phyloP scores from a whole-genome alignment of 2,329 filamentous ascomycete genomes.

The Colletotrichum trifolii region DNA sequence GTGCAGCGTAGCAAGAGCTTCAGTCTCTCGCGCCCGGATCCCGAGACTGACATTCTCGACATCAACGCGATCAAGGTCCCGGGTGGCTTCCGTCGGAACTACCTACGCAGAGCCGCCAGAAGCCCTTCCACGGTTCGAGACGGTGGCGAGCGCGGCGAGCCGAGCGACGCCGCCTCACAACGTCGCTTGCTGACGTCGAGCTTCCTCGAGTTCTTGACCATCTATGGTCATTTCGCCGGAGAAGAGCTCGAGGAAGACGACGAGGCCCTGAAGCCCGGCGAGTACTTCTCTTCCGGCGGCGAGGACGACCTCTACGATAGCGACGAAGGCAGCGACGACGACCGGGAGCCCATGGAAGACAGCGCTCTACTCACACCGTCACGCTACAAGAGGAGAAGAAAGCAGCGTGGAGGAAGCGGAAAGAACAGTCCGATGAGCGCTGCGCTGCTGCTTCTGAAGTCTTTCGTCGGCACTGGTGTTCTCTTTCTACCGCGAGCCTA shows the following conservation, averaged over 20 bases:
- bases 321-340: slow-evolving; percentile 65
- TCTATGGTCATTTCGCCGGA: slow-evolving; percentile 97
- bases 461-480: slow-evolving; percentile 96
- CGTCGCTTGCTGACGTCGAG: slow-evolving; percentile 85
- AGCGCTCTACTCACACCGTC: slow-evolving; percentile 85
- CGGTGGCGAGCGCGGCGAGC: slow-evolving; percentile 52
- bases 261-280: slow-evolving; percentile 85
- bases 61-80: slow-evolving; percentile 93
- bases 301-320: slow-evolving; percentile 66
- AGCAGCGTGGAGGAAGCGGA: slow-evolving; percentile 77
- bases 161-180: slow-evolving; percentile 50
- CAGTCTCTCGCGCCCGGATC: slow-evolving; percentile 78
- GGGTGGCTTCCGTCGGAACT: slow-evolving; percentile 93
- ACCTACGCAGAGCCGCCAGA: slow-evolving; percentile 79
- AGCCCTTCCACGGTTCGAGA: slow-evolving; percentile 62
- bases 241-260: slow-evolving; percentile 98
- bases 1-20: slow-evolving; percentile 90
- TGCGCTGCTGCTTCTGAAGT: slow-evolving; percentile 89
- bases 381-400: slow-evolving; percentile 78
- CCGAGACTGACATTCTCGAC: slow-evolving; percentile 83
- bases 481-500: slow-evolving; percentile 93
- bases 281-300: slow-evolving; percentile 88
- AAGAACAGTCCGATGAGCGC: slow-evolving; percentile 84
- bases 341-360: slow-evolving; percentile 85
- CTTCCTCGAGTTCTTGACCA: slow-evolving; percentile 93